phyloP scores from a whole-genome alignment of 169 alveolate species.

The Theileria luwenshuni region DNA sequence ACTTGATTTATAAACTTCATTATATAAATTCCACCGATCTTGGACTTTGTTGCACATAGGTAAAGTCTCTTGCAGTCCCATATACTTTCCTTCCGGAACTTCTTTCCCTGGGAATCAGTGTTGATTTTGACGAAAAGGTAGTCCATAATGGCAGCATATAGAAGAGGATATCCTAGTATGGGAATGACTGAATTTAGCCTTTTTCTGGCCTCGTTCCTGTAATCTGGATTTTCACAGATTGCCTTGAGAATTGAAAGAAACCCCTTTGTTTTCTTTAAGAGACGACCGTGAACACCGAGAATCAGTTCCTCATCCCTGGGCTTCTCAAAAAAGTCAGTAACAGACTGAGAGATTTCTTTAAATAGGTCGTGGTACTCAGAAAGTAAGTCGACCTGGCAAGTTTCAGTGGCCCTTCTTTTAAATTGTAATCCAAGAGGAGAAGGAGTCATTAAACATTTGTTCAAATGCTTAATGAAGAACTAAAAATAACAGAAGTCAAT shows the following conservation, averaged over 20 bases:
- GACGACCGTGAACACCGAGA: slow-evolving; percentile 32
- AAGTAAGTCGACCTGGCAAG: too few relatives aligned
- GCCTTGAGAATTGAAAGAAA: slow-evolving; percentile 32
- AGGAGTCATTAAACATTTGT: slow-evolving; percentile 52
- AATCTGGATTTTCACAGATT: slow-evolving; percentile 32
- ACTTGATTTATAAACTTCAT: slow-evolving; percentile 33
- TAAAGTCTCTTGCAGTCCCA: slow-evolving; percentile 28
- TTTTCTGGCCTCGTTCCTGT: slow-evolving; percentile 12
- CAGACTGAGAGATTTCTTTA: slow-evolving; percentile 4
- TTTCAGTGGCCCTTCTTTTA: slow-evolving; percentile 5
- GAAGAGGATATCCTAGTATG: slow-evolving; percentile 30
- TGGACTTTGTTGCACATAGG: slow-evolving; percentile 25
- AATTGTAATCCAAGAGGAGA: slow-evolving; percentile 21
- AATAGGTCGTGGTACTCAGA: slow-evolving; percentile 7
- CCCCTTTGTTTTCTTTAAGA: slow-evolving; percentile 47
- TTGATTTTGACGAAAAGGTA: slow-evolving; percentile 23
- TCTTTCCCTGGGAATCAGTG: slow-evolving; percentile 6
- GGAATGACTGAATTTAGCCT: slow-evolving; percentile 17
- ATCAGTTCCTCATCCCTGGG: slow-evolving; percentile 33
- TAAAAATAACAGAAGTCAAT: neutral
- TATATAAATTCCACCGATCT: slow-evolving; percentile 18
- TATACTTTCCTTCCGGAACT: neutral
- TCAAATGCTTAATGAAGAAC: slow-evolving; percentile 45
- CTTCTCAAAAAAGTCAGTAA: slow-evolving; percentile 17
- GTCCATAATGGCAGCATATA: slow-evolving; percentile 51